These are phyloP conservation scores for Chondrus crispus DNA, from an alignment of 23 red algal genomes.

Conservation along the genomic window DNA sequence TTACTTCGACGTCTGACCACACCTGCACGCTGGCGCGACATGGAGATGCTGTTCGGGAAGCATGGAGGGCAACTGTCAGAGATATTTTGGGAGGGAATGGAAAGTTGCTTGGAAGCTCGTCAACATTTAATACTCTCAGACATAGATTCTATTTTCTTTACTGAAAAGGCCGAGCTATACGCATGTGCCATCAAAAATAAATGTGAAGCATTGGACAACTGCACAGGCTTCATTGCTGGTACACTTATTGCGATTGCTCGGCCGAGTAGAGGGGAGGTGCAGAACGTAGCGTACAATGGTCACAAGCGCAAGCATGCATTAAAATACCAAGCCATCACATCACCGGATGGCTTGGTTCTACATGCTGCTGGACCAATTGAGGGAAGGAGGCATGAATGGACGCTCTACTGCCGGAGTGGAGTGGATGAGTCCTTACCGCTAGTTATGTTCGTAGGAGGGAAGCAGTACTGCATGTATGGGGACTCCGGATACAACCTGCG, in stretches of 20 bases:
- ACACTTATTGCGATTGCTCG: neutral
- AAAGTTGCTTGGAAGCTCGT: neutral
- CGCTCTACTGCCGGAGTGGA: neutral
- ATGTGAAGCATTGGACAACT: neutral
- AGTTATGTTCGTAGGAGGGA: neutral
- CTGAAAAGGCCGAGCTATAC: neutral
- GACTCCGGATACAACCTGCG: neutral
- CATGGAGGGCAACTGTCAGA: neutral
- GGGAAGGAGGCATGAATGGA: constrained; percentile 15
- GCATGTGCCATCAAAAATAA: neutral
- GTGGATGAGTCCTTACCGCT: neutral
- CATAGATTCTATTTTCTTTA: neutral
- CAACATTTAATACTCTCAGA: neutral
- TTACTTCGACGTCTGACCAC: neutral
- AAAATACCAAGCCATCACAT: constrained; percentile 7
- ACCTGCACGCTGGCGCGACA: constrained; percentile 16
- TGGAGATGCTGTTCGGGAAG: constrained; percentile 6
- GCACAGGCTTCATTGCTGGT: constrained; percentile 23
- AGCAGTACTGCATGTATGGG: constrained; percentile 18
- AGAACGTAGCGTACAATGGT: constrained; percentile 9
- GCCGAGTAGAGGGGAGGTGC: neutral
- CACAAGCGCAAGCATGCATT: neutral
- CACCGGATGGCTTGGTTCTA: constrained; percentile 26
- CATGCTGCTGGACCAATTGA: neutral
- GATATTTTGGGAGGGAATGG: constrained; percentile 7